phyloP scores from a whole-genome alignment of 805 yeast genomes.

The Candida railenensis region DNA sequence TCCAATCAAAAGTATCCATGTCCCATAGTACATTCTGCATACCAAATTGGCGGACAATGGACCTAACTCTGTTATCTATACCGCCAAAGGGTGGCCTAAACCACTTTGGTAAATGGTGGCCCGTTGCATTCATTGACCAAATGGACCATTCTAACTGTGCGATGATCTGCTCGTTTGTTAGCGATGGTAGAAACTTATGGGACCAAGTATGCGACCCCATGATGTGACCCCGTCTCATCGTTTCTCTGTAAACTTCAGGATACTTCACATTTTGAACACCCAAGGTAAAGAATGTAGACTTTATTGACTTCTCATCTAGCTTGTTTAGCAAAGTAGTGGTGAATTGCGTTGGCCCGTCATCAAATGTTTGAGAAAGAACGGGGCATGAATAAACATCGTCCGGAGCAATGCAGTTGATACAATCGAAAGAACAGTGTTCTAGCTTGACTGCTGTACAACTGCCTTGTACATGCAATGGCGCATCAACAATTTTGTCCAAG shows the following conservation, averaged over 20 bases:
- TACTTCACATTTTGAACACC: conserved; percentile 77
- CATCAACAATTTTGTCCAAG: conserved; percentile 47
- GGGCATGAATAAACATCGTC: conserved; percentile 81
- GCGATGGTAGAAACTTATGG: conserved; percentile 77
- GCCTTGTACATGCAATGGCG: conserved; percentile 52
- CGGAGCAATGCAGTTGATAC: conserved; percentile 69
- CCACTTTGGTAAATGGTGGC: conserved; percentile 83
- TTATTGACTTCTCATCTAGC: conserved; percentile 17
- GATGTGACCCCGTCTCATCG: conserved; percentile 66
- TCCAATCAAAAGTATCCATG: conserved; percentile 90
- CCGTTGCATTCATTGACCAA: conserved; percentile 98
- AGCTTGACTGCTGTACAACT: conserved; percentile 46
- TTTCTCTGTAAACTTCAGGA: conserved; percentile 68
- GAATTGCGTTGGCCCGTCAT: conserved; percentile 86
- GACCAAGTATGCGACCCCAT: conserved; percentile 93
- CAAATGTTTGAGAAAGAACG: conserved; percentile 81
- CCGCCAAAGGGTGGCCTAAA: conserved; percentile 98
- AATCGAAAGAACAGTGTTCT: conserved; percentile 74
- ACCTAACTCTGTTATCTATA: conserved; percentile 79
- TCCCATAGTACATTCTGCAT: conserved; percentile 91
- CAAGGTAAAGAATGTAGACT: conserved; percentile 79
- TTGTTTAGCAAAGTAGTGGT: conserved; percentile 57
- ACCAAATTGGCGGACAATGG: conserved; percentile 79
- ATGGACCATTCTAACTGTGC: conserved; percentile 94
- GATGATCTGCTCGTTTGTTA: conserved; percentile 75